Evolutionary conservation across 805 yeast species (phyloP).

Genomic region (Lachancea kluyveri): DNA sequence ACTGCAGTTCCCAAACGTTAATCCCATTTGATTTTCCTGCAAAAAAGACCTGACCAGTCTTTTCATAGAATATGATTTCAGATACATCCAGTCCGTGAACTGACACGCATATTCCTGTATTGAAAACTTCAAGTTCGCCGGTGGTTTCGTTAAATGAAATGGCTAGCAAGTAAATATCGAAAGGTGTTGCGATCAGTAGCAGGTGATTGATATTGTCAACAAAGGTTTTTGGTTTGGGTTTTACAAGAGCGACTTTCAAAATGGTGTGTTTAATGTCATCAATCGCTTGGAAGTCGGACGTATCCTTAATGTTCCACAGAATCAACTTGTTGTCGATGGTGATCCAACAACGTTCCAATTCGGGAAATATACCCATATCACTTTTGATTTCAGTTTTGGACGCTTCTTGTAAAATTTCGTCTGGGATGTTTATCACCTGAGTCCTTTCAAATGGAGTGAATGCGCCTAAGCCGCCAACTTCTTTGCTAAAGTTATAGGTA

Average conservation of each 20-base stretch:
- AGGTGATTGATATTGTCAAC: slow-evolving; percentile 69
- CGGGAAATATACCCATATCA: slow-evolving; percentile 78
- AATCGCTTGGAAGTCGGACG: slow-evolving; percentile 67
- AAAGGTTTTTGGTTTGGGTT: slow-evolving; percentile 77
- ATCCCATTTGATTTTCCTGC: slow-evolving; percentile 72
- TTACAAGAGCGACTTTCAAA: slow-evolving; percentile 66
- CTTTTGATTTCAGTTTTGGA: slow-evolving; percentile 59
- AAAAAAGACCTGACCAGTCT: slow-evolving; percentile 76
- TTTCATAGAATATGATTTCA: slow-evolving; percentile 50
- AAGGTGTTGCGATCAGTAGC: slow-evolving; percentile 72
- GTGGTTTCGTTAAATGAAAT: slow-evolving; percentile 44
- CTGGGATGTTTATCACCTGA: slow-evolving; percentile 68
- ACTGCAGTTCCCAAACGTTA: slow-evolving; percentile 82
- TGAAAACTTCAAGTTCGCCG: slow-evolving; percentile 59
- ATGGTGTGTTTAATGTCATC: slow-evolving; percentile 80
- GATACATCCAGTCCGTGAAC: slow-evolving; percentile 71
- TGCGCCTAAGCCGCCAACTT: slow-evolving; percentile 37
- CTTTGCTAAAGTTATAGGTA: slow-evolving; percentile 60
- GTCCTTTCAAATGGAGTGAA: slow-evolving; percentile 76
- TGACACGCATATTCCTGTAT: slow-evolving; percentile 77
- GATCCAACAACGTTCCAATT: slow-evolving; percentile 79
- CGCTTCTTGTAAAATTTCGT: slow-evolving; percentile 67
- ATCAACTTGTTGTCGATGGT: slow-evolving; percentile 73
- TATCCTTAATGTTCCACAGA: slow-evolving; percentile 71
- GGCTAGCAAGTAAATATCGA: slow-evolving; percentile 71